Evolutionary conservation across 306 rosid genomes (phyloP), one percentile per base, ranked within the genome.

Genomic region (Myrica gale): DNA sequence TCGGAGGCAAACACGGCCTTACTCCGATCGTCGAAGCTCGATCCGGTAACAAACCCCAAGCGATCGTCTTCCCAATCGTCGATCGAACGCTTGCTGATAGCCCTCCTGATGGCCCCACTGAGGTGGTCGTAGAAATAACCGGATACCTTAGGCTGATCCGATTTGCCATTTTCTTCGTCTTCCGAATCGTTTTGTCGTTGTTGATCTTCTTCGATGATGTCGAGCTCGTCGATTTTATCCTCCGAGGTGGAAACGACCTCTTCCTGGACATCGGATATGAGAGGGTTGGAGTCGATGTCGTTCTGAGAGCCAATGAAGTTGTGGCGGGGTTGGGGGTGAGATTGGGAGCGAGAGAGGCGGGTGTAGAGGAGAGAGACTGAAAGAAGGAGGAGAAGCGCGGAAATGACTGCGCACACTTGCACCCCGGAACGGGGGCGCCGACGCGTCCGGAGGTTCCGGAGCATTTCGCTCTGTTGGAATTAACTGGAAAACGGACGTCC

Each of bases 361-460:
- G 91, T 75, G 86, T 95, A 83, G 79, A 95, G 97, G 44, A 95
- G 88, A 43, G 97, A 88, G 76, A 85, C 93, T 0, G 93, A 95
- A 80, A 90, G 60, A 37, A 95, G 93, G 41, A 92, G 90, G 69
- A 92, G 92, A 15, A 89, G 44, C 20, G 91, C 90, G 53, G 97
- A 85, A 63, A 85, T 46, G 2, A 86, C 79, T 85, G 97, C 88
- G 85, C 96, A 90, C 75, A 86, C 17, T 47, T 83, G 89, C 45
- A 90, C 84, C 57, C 90, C 90, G 87, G 83, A 89, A 72, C 92
- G 87, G 26, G 90, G 81, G 10, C 96, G 97, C 44, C 96, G 96
- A 16, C 93, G 89, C 11, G 84, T 73, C 57, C 84, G 91, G 71
- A 81, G 84, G 57, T 77, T 84, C 69, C 86, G 79, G 51, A 88